These are phyloP conservation scores for Trichoderma simmonsii DNA, from an alignment of 2,329 filamentous ascomycete species.

Conservation along the genomic window DNA sequence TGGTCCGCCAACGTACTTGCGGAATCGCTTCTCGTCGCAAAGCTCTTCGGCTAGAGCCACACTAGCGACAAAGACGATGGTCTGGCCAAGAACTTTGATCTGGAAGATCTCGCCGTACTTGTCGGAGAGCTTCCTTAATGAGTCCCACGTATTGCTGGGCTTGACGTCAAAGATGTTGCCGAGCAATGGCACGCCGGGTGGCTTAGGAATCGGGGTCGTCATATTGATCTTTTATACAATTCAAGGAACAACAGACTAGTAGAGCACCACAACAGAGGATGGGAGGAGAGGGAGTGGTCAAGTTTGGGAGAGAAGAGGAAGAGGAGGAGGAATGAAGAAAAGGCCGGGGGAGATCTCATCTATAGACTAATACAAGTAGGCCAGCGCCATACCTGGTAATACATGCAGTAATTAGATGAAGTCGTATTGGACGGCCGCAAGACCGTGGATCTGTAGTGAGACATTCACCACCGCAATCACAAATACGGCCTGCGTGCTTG, in stretches of 20 bases:
- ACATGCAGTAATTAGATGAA: neutral
- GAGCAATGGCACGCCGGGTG: conserved; percentile 35
- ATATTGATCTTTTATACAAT: conserved; percentile 27
- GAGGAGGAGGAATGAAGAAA: neutral
- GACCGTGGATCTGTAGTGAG: conserved; percentile 16
- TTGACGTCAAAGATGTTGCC: conserved; percentile 38
- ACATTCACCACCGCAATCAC: conserved; percentile 3
- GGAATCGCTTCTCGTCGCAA: conserved; percentile 52
- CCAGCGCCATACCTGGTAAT: neutral
- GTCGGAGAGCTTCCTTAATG: conserved; percentile 36
- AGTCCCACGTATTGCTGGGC: conserved; percentile 36
- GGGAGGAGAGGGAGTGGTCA: neutral
- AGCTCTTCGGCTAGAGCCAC: conserved; percentile 47
- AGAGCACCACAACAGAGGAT: neutral
- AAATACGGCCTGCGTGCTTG: neutral
- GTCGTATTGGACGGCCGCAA: neutral
- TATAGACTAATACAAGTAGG: neutral
- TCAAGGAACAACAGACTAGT: neutral
- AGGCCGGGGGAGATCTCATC: neutral
- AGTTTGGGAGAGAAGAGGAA: neutral
- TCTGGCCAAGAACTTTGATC: conserved; percentile 34
- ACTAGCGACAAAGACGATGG: conserved; percentile 45
- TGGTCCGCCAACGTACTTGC: conserved; percentile 52
- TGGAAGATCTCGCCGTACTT: conserved; percentile 39
- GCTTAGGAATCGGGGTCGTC: conserved; percentile 36